These are phyloP conservation scores for Scleroderma bovista DNA, from an alignment of 768 basidiomycete genomes.

Conservation along the genomic window DNA sequence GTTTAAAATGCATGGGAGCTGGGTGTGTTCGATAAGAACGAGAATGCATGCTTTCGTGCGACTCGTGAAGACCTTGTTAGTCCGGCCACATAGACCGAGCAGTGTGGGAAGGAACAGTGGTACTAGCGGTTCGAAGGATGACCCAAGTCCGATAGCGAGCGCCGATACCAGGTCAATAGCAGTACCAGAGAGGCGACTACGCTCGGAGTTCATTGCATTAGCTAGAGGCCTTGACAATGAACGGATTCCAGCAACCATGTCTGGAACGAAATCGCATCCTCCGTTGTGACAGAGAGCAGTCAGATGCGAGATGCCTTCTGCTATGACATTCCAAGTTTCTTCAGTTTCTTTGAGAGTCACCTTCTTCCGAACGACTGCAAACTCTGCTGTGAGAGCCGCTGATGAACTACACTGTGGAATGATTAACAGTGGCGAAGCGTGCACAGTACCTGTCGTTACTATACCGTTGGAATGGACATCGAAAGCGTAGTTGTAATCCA, in stretches of 20 bases:
- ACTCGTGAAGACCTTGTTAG: slow-evolving; percentile 73
- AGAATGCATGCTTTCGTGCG: slow-evolving; percentile 60
- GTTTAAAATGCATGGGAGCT: slow-evolving; percentile 57
- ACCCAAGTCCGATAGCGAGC: slow-evolving; percentile 50
- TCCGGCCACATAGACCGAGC: slow-evolving; percentile 59
- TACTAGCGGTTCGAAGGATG: slow-evolving; percentile 62
- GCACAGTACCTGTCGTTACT: background rate
- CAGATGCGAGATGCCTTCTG: slow-evolving; percentile 42
- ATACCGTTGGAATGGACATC: background rate
- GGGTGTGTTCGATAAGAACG: slow-evolving; percentile 59
- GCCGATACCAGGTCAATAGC: slow-evolving; percentile 58
- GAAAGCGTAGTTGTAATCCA: background rate
- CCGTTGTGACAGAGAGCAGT: slow-evolving; percentile 46
- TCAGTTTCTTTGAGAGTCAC: slow-evolving; percentile 59
- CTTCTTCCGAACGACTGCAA: slow-evolving; percentile 39
- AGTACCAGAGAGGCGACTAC: slow-evolving; percentile 62
- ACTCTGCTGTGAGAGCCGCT: slow-evolving; percentile 30
- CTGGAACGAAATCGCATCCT: slow-evolving; percentile 44
- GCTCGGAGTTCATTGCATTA: slow-evolving; percentile 64
- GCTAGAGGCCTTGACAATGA: slow-evolving; percentile 48
- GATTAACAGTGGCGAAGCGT: background rate
- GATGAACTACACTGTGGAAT: slow-evolving; percentile 27
- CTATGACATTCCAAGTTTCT: slow-evolving; percentile 73
- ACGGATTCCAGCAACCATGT: slow-evolving; percentile 48
- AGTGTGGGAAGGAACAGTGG: slow-evolving; percentile 64